Conservation (phyloP, 805 yeast genomes). For the Starmerella etchellsii region DNA sequence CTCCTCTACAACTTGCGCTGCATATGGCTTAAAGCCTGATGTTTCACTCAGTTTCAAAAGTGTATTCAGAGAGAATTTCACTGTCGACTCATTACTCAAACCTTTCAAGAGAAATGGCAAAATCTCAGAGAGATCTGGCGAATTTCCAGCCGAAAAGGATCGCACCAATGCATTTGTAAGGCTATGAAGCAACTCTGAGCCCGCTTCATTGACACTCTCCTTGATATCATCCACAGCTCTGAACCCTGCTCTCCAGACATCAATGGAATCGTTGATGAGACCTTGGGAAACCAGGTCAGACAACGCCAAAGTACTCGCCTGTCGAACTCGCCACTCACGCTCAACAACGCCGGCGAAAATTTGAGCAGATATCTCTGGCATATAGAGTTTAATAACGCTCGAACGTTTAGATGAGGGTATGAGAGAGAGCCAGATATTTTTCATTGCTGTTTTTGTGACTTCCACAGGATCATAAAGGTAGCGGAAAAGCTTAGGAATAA, state of each 20-base stretch:
- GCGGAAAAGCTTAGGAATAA: constrained; percentile 72
- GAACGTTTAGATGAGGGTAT: constrained; percentile 34
- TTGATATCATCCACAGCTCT: constrained; percentile 88
- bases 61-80: constrained; percentile 57
- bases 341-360: constrained; percentile 56
- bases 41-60: constrained; percentile 58
- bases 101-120: constrained; percentile 11
- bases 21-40: constrained; percentile 43
- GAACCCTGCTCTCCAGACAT: constrained; percentile 79
- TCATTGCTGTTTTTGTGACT: constrained; percentile 69
- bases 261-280: constrained; percentile 25
- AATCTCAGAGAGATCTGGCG: constrained; percentile 5
- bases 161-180: constrained; percentile 13
- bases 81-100: constrained; percentile 5
- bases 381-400: constrained; percentile 42
- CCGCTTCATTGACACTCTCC: constrained; percentile 80
- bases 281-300: constrained; percentile 45
- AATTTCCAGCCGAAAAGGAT: background rate
- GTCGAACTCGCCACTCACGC: constrained; percentile 86
- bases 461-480: constrained; percentile 75
- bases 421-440: constrained; percentile 71
- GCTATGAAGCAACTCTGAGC: constrained; percentile 50
- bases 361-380: constrained; percentile 49
- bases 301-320: constrained; percentile 67
- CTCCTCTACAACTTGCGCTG: constrained; percentile 56